These are phyloP conservation scores for Orbilia blumenaviensis DNA, from an alignment of 2,329 filamentous ascomycete species.

Conservation along the genomic window DNA sequence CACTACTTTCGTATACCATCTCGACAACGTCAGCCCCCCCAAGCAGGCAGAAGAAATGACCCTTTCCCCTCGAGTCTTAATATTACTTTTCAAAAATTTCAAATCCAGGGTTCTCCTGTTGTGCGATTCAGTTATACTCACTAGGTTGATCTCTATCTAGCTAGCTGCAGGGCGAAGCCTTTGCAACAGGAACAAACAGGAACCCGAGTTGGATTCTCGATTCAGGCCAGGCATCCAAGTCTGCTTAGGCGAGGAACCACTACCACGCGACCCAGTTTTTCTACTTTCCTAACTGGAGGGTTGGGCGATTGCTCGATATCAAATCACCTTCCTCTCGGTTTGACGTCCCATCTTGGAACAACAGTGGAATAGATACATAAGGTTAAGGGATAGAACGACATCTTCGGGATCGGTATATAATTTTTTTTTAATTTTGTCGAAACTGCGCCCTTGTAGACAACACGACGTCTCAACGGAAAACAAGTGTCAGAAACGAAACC, in stretches of 20 bases:
- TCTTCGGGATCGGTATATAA: slow-evolving; percentile 1
- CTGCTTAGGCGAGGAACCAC: slow-evolving; percentile 30
- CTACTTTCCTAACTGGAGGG: slow-evolving; percentile 41
- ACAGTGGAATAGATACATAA: slow-evolving; percentile 14
- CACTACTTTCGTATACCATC: slow-evolving; percentile 7
- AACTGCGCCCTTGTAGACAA: not conserved
- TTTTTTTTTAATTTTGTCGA: not conserved
- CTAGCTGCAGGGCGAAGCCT: slow-evolving; percentile 22
- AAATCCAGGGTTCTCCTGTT: slow-evolving; percentile 25
- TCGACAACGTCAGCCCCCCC: slow-evolving; percentile 14
- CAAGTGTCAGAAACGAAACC: not conserved
- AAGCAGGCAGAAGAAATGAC: not conserved
- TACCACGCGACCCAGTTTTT: slow-evolving; percentile 3
- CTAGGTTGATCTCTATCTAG: slow-evolving; percentile 22
- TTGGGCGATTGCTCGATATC: slow-evolving; percentile 19
- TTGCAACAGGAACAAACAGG: slow-evolving; percentile 21
- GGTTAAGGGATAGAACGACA: slow-evolving; percentile 23
- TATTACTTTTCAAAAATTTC: slow-evolving; percentile 4
- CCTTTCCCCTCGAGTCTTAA: not conserved
- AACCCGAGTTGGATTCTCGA: slow-evolving; percentile 13
- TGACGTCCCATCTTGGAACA: slow-evolving; percentile 31
- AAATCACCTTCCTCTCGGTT: slow-evolving; percentile 43
- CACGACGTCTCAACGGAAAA: not conserved
- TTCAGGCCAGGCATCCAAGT: slow-evolving; percentile 25
- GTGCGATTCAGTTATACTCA: slow-evolving; percentile 22